Evolutionary conservation across 2,329 filamentous ascomycete species (phyloP).

Genomic region (Trichoderma endophyticum): DNA sequence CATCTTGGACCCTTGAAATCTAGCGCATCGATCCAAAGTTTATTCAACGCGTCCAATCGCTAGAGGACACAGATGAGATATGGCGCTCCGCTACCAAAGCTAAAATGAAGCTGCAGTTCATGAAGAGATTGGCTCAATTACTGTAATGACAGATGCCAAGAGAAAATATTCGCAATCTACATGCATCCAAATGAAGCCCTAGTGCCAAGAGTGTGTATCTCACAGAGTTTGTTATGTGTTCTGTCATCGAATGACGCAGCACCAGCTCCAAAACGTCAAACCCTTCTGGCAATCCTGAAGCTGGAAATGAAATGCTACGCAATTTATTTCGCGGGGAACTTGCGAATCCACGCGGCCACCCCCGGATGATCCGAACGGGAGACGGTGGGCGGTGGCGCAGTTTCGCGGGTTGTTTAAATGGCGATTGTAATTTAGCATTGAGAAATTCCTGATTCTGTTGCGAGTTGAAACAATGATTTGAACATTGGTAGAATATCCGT

Average conservation of each 20-base stretch:
- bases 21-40: not conserved
- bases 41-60: not conserved
- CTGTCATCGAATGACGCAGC: not conserved
- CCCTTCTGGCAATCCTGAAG: not conserved
- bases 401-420: not conserved
- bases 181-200: not conserved
- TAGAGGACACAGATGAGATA: no score
- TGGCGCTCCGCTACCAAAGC: not conserved
- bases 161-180: not conserved
- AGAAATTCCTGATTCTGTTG: not conserved
- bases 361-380: constrained; percentile 5
- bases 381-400: not conserved
- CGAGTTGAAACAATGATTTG: not conserved
- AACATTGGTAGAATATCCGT: not conserved
- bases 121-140: accelerated
- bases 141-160: not conserved
- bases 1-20: no score
- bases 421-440: not conserved
- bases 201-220: not conserved
- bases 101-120: not conserved
- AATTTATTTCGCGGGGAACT: not conserved
- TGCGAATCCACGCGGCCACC: not conserved
- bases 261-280: not conserved
- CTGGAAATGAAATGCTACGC: not conserved
- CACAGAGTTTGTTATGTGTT: not conserved